Base-by-base conservation (phyloP, 139 green algal genomes). In the Ettlia oleoabundans region DNA sequence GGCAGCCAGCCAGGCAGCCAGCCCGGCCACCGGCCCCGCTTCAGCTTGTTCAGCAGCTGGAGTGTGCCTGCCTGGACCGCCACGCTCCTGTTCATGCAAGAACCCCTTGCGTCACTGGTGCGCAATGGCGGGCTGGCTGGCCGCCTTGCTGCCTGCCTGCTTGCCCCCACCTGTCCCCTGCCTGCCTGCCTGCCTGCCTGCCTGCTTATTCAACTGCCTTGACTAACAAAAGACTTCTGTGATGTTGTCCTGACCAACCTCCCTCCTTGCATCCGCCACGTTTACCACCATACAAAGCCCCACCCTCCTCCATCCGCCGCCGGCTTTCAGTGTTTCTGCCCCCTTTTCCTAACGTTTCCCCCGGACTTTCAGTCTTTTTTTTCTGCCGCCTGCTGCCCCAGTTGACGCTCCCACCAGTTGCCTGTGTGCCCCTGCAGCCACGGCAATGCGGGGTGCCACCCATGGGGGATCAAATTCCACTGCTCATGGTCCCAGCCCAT, bases 51-150 rank as follows among this genome's bases (percentile, higher is more conserved):
- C 8, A 22, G 32, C 33, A 13, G 75, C 18, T 90, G 87, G 82
- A 69, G 38, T 40, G 77, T 95, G 7, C 82, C 78, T n/a, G 91
- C 85, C 15, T 96, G 92, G 92, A 92, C 91, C 3, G 92, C 92
- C 37, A 96, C 91, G 7, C 72, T 95, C 55, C 90, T 96, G 21
- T 96, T 96, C 80, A 92, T 91, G 86, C 86, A 91, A 33, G 89
- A 96, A 84, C 92, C 92, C 1, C 79, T 96, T 2, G 92, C 91
- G 32, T 90, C 95, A 68, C 81, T 95, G 76, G 89, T 90, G 58
- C 22, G 47, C 52, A 38, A 9, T 55, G 74, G 47, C 47, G 10
- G 47, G 10, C 47, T 58, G 47, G 13, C 47, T 15, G 10, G 47
- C 47, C 10, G 15, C 13, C 47, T 58, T 58, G 47, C 47, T 32